These are phyloP conservation scores for Trichoderma breve DNA, from an alignment of 2,329 filamentous ascomycete species.

Conservation along the genomic window DNA sequence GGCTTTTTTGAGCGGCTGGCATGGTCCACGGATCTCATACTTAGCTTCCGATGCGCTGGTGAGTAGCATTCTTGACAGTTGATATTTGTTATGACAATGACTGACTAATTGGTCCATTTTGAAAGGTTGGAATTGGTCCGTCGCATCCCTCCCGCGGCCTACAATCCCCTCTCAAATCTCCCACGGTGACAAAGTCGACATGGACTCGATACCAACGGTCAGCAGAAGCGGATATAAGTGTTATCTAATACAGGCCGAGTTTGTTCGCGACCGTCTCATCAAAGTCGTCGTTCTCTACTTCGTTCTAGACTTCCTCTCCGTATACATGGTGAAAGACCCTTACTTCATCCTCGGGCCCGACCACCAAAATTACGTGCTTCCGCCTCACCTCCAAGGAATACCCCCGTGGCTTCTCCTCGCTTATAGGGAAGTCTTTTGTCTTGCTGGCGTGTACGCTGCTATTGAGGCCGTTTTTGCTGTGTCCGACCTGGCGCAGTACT, in stretches of 20 bases:
- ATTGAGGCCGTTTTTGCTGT: slow-evolving; percentile 61
- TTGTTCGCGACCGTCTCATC: slow-evolving; percentile 46
- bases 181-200: slow-evolving; percentile 39
- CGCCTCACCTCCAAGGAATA: slow-evolving; percentile 44
- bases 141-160: slow-evolving; percentile 50
- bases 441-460: slow-evolving; percentile 56
- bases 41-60: slow-evolving; percentile 56
- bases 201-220: slow-evolving; percentile 41
- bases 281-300: slow-evolving; percentile 60
- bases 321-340: slow-evolving; percentile 69
- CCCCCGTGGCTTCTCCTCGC: slow-evolving; percentile 47
- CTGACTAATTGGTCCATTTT: neutral
- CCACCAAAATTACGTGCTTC: slow-evolving; percentile 36
- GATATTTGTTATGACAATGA: no score
- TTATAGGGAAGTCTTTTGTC: slow-evolving; percentile 56
- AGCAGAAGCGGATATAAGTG: slow-evolving; percentile 48
- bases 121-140: slow-evolving; percentile 57
- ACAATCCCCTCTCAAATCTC: slow-evolving; percentile 35
- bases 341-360: slow-evolving; percentile 65
- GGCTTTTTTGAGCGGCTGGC: slow-evolving; percentile 49
- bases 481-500: slow-evolving; percentile 56
- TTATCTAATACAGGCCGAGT: slow-evolving; percentile 40
- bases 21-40: slow-evolving; percentile 57
- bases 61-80: slow-evolving; percentile 23
- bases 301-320: slow-evolving; percentile 66